phyloP scores from a whole-genome alignment of 179 eudicot genomes.

The Silene coronaria region DNA sequence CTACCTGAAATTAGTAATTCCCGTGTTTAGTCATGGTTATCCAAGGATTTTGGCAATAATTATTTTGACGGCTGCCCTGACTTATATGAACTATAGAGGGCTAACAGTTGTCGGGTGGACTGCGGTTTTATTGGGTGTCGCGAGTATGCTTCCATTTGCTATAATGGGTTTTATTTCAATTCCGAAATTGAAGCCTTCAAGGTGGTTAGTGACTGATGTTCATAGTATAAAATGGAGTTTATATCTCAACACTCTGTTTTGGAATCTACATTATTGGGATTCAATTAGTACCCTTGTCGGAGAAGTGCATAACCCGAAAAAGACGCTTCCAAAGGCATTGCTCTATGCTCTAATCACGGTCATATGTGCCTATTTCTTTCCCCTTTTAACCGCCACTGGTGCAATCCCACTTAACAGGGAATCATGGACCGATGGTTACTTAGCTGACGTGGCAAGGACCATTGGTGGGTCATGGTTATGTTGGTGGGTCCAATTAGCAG shows the following conservation, averaged over 20 bases:
- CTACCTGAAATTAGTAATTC: conserved; percentile 38
- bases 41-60: conserved; percentile 31
- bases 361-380: conserved; percentile 39
- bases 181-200: conserved; percentile 34
- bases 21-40: conserved; percentile 34
- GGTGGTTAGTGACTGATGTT: conserved; percentile 36
- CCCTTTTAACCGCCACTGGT: conserved; percentile 34
- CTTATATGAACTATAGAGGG: conserved; percentile 42
- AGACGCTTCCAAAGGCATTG: conserved; percentile 41
- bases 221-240: conserved; percentile 37
- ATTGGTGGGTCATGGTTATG: conserved; percentile 36
- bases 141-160: conserved; percentile 36
- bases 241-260: conserved; percentile 42
- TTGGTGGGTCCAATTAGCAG: conserved; percentile 38
- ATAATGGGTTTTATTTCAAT: conserved; percentile 33
- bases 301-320: conserved; percentile 43
- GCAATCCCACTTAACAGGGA: conserved; percentile 26
- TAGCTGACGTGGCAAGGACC: conserved; percentile 28
- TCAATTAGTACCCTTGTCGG: conserved; percentile 44
- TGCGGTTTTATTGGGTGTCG: conserved; percentile 37
- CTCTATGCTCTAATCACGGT: conserved; percentile 36
- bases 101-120: conserved; percentile 41
- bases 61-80: conserved; percentile 27
- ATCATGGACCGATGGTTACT: conserved; percentile 33
- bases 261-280: conserved; percentile 51